Base-by-base conservation (phyloP, 2,329 filamentous ascomycete species). In the Phyllosticta citrichinensis region DNA sequence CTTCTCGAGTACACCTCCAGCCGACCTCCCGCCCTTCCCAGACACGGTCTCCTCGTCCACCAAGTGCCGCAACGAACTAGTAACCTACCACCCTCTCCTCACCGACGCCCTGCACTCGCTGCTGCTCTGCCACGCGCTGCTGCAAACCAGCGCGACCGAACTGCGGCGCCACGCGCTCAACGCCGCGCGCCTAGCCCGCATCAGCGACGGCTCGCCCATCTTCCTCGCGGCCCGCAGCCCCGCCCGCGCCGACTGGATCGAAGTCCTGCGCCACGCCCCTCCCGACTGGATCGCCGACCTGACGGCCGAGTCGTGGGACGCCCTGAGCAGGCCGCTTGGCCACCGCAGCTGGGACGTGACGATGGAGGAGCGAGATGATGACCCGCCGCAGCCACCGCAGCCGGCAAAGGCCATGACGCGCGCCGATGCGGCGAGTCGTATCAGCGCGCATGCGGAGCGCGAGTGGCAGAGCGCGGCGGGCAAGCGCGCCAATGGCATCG, bases 21-120 rank as follows among this genome's bases (percentile, higher is more conserved):
- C 84, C 6, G 81, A 85, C 61, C 79, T 93, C 1, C 88, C 88
- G 0, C 79, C 83, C 0, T 91, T 87, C 67, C 88, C 88, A 2
- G 75, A 76, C 54, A 17, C 60, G n/a, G 58, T 64, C 75, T 76
- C 53, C n/a, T 20, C 30, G 57, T 14, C 72, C 14, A 17, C 47
- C 19, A 22, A 53, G 51, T 27, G 6, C 5, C 27, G 30, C 9
- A 79, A 83, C 52, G 88, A 91, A 74, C 81, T 81, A 51, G 80
- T 89, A 27, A 94, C 89, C 0, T 94, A 90, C 70, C 90, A 95
- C 68, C 91, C 90, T 0, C 80, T 94, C 9, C 79, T 95, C 11
- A 85, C 85, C 6, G 90, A 95, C 65, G 87, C 87, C 1, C 80
- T 95, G 0, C 89, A 95, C 71, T 87, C 85, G 4, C 74, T 94